Evolutionary conservation across 768 basidiomycete species (phyloP).

Genomic region (Asterophora parasitica): DNA sequence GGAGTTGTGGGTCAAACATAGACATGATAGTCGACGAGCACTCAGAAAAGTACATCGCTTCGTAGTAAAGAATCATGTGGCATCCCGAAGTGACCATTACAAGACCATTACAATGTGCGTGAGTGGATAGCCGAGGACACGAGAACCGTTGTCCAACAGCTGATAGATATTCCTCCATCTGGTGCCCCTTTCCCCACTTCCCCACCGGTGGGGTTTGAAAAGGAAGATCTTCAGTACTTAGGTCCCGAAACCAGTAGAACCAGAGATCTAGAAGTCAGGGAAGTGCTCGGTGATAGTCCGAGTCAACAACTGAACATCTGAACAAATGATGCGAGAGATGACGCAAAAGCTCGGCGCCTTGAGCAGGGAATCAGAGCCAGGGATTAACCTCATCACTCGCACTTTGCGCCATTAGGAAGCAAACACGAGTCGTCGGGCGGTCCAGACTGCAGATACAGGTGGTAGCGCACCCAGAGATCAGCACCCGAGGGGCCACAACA

Average conservation of each 20-base stretch:
- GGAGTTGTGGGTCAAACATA: too few relatives aligned
- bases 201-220: background rate
- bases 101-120: too few relatives aligned
- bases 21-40: too few relatives aligned
- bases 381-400: slow-evolving; percentile 1
- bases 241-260: background rate
- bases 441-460: too few relatives aligned
- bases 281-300: too few relatives aligned
- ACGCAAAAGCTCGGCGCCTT: slow-evolving; percentile 11
- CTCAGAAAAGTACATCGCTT: too few relatives aligned
- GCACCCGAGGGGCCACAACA: background rate
- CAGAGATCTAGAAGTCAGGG: too few relatives aligned
- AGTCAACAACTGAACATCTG: background rate
- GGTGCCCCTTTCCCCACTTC: background rate
- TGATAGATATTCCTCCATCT: background rate
- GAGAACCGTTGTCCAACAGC: background rate
- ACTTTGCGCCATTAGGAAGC: slow-evolving; percentile 11
- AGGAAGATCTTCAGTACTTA: background rate
- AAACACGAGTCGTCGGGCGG: background rate
- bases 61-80: too few relatives aligned
- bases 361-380: too few relatives aligned
- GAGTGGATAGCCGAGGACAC: background rate
- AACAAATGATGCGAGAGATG: slow-evolving; percentile 8
- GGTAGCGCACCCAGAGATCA: background rate
- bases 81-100: too few relatives aligned